Base-by-base conservation (phyloP, 2,329 filamentous ascomycete genomes). In the Pseudopyricularia cyperi region DNA sequence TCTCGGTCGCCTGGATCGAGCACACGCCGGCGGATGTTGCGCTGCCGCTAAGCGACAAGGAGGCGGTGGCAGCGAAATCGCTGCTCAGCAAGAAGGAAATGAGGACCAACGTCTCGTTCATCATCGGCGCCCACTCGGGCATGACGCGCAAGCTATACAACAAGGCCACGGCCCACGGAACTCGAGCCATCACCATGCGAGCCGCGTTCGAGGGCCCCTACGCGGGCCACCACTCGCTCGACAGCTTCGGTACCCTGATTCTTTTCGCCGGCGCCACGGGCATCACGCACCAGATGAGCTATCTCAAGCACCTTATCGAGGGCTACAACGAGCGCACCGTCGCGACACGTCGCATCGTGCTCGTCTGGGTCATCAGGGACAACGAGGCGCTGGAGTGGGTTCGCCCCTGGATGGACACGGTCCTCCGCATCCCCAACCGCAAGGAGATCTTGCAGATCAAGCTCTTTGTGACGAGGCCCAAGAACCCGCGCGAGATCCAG, bases 241-340 rank as follows among this genome's bases (percentile, higher is more conserved):
- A 89, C 66, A 96, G 90, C 7, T 97, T 96, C 67, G 91, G 93
- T 37, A 93, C 94, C 44, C 82, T 84, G 46, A 79, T 98, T 56
- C 83, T 98, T 53, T 89, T 96, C 63, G 90, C 91, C 12, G 90
- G 89, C 53, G 88, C 91, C 53, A 89, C 93, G 5, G 93, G 93
- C 56, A 97, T 98, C 68, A 95, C 91, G 1, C 91, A 97, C 66
- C 89, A 95, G 65, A 80, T 97, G 30, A 87, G 89, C 33, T 95
- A 94, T 65, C 77, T 96, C 8, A 83, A 82, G 52, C 84, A 93
- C 50, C 72, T 91, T 4, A 76, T 91, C 54, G 70, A 81, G 52
- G 85, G 85, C 4, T 85, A 78, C 65, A 79, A 80, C 52, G 72
- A 79, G 1, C 79, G 81, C 54, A 89, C 82, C 1, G 82, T 89